phyloP scores from a whole-genome alignment of 805 yeast genomes.

The Ogataea pignaliae region DNA sequence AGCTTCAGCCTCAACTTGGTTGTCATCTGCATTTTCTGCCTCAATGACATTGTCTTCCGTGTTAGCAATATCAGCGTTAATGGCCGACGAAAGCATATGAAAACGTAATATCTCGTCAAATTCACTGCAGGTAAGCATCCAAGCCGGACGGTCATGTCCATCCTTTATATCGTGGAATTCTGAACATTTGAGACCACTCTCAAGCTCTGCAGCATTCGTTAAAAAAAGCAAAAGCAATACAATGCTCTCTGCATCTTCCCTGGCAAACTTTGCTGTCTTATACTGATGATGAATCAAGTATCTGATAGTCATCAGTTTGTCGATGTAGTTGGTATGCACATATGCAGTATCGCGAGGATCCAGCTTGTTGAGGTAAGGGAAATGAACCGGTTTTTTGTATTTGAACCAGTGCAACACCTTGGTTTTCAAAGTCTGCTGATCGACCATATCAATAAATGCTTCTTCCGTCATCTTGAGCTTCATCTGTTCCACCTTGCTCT shows the following conservation, averaged over 20 bases:
- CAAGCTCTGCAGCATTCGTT: slow-evolving; percentile 2
- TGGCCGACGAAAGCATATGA: not conserved
- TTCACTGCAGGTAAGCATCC: not conserved
- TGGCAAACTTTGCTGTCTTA: not conserved
- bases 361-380: slow-evolving; percentile 14
- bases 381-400: not conserved
- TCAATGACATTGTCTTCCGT: no score
- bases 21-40: no score
- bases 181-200: not conserved
- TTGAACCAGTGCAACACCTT: no score
- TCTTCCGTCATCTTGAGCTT: not conserved
- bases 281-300: slow-evolving; percentile 3
- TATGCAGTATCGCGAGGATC: slow-evolving; percentile 11
- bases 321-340: slow-evolving; percentile 7
- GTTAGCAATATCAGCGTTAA: no score
- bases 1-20: not conserved
- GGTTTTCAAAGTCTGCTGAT: no score
- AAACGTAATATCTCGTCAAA: not conserved
- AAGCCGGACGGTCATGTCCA: not conserved
- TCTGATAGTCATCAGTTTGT: slow-evolving; percentile 12
- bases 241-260: not conserved
- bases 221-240: slow-evolving; percentile 1
- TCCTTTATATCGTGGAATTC: slow-evolving; percentile 1
- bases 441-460: no score
- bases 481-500: not conserved